Conservation (phyloP, 768 basidiomycete species). For the Suillus clintonianus region DNA sequence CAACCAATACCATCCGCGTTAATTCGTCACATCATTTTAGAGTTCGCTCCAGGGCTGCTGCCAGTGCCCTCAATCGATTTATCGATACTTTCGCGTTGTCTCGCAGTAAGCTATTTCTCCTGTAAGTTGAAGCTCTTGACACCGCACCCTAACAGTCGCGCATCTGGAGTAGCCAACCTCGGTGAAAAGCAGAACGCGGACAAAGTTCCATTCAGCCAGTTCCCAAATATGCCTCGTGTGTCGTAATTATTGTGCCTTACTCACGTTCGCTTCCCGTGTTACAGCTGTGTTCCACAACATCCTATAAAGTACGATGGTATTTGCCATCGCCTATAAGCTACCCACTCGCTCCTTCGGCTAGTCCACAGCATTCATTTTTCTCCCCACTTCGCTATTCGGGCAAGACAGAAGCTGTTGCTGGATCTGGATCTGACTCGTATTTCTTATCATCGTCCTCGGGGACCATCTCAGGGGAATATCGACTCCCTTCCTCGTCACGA, state of each 20-base stretch:
- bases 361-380: neutral
- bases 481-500: neutral
- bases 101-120: neutral
- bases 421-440: neutral
- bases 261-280: slow-evolving; percentile 1
- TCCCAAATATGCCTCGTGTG: neutral
- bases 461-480: neutral
- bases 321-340: neutral
- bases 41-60: neutral
- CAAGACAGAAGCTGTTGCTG: neutral
- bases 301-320: neutral
- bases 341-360: neutral
- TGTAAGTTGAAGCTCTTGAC: neutral
- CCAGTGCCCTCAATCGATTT: neutral
- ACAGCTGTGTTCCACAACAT: neutral
- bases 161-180: neutral
- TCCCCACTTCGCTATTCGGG: neutral
- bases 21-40: neutral
- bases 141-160: neutral
- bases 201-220: neutral
- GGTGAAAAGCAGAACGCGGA: neutral
- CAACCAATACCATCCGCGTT: neutral
- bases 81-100: neutral
- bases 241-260: slow-evolving; percentile 4
- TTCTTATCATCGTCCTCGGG: neutral